A percentile compares a stretch with the other conserved stretches of the same genome.
Evolutionary conservation across 768 basidiomycete genomes (phyloP).

Genomic region (Phanerochaete sordida): DNA sequence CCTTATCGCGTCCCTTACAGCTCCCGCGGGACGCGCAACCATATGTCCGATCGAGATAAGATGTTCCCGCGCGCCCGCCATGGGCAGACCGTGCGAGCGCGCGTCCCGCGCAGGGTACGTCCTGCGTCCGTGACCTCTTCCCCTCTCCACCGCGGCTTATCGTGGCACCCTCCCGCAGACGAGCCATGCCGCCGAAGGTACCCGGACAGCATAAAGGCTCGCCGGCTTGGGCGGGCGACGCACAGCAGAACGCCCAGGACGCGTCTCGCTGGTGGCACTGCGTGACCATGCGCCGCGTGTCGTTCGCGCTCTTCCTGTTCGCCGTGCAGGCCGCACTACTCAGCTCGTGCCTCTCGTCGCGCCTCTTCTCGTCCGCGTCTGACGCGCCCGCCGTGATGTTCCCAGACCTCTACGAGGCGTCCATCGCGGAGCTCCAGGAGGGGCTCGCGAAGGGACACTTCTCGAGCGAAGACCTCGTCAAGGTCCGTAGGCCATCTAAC

Average conservation of each 20-base stretch:
- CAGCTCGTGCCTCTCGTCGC: neutral
- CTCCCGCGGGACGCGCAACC: neutral
- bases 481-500: constrained; percentile 31
- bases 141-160: neutral
- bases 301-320: constrained; percentile 1
- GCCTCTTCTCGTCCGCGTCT: neutral
- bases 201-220: neutral
- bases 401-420: constrained; percentile 62
- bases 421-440: constrained; percentile 49
- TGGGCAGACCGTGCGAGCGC: neutral
- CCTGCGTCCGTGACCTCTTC: neutral
- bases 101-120: neutral
- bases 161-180: neutral
- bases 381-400: neutral
- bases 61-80: neutral
- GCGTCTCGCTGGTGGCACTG: neutral
- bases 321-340: neutral
- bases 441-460: constrained; percentile 50
- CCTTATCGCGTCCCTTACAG: neutral
- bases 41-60: constrained; percentile 2
- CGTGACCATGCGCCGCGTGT: neutral
- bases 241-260: neutral
- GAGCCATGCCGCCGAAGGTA: neutral
- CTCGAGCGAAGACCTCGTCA: constrained; percentile 59
- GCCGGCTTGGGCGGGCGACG: too few species aligned